These are phyloP conservation scores for Mycena albidolilacea DNA, from an alignment of 768 basidiomycete genomes.

Conservation along the genomic window DNA sequence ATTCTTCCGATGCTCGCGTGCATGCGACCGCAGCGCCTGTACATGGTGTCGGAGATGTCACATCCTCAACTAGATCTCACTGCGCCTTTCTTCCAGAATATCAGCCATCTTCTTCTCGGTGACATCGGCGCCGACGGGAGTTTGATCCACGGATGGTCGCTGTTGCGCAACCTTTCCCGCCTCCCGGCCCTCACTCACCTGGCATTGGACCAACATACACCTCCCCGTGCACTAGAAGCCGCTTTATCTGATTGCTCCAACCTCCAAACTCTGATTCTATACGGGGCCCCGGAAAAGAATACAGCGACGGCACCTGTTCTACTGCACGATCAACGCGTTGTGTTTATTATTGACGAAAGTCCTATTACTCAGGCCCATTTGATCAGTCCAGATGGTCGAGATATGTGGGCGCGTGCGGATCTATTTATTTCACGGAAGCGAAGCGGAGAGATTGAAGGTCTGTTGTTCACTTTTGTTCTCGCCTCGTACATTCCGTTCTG, in stretches of 20 bases:
- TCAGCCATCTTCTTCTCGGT: background rate
- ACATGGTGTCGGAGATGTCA: background rate
- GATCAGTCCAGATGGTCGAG: background rate
- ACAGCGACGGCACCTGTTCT: no score
- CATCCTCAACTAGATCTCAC: background rate
- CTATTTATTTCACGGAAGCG: background rate
- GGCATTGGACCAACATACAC: background rate
- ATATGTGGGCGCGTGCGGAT: background rate
- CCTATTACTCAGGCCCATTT: background rate
- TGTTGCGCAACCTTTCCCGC: background rate
- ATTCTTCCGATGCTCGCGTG: constrained; percentile 3
- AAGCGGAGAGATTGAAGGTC: constrained; percentile 1
- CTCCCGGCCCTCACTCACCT: constrained; percentile 16
- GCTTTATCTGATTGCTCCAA: background rate
- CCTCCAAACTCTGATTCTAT: background rate
- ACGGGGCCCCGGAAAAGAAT: background rate
- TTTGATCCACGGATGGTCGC: background rate
- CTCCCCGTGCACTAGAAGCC: background rate
- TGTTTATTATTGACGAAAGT: background rate
- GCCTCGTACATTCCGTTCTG: background rate
- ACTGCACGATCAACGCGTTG: background rate
- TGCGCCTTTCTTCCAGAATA: background rate
- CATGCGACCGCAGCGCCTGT: constrained; percentile 2
- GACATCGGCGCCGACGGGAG: background rate
- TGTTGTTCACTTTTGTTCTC: background rate